Percentiles rank a stretch among this genome's conserved stretches.
Conservation (phyloP, 2,329 filamentous ascomycete species). For the Nigrograna mackinnonii region DNA sequence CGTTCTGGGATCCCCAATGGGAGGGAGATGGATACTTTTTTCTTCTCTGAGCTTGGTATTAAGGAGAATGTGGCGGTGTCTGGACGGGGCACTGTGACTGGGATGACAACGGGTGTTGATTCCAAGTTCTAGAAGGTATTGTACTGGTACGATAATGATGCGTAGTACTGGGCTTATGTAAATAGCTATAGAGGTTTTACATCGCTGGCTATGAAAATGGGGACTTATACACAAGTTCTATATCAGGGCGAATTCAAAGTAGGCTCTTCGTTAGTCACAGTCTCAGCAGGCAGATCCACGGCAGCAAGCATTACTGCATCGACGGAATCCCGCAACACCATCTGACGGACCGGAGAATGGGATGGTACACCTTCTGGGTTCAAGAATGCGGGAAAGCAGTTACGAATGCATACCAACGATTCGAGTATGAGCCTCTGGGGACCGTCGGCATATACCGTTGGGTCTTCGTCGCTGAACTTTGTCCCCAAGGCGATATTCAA, state of each 20-base stretch:
- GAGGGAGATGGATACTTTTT: constrained; percentile 55
- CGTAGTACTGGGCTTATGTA: constrained; percentile 69
- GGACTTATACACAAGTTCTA: constrained; percentile 70
- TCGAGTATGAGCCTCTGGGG: constrained; percentile 65
- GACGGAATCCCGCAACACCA: constrained; percentile 53
- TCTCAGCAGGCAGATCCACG: constrained; percentile 54
- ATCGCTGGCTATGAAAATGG: constrained; percentile 68
- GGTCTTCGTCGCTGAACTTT: constrained; percentile 53
- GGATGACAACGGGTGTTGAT: constrained; percentile 62
- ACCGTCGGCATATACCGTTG: constrained; percentile 64
- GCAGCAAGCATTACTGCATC: constrained; percentile 56
- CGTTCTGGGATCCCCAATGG: constrained; percentile 59
- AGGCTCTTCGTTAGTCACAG: constrained; percentile 48
- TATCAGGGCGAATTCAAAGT: constrained; percentile 64
- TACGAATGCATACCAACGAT: constrained; percentile 71
- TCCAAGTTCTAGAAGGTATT: constrained; percentile 59
- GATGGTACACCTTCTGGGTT: constrained; percentile 64
- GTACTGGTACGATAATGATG: constrained; percentile 65
- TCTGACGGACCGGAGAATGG: constrained; percentile 69
- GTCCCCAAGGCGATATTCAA: constrained; percentile 72
- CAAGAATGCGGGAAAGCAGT: constrained; percentile 68
- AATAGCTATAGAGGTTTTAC: constrained; percentile 60
- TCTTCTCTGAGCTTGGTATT: constrained; percentile 62
- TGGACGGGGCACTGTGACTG: constrained; percentile 62
- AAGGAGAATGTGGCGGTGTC: constrained; percentile 61